Conservation (phyloP, 2,329 filamentous ascomycete species). For the Epichloe sp. region DNA sequence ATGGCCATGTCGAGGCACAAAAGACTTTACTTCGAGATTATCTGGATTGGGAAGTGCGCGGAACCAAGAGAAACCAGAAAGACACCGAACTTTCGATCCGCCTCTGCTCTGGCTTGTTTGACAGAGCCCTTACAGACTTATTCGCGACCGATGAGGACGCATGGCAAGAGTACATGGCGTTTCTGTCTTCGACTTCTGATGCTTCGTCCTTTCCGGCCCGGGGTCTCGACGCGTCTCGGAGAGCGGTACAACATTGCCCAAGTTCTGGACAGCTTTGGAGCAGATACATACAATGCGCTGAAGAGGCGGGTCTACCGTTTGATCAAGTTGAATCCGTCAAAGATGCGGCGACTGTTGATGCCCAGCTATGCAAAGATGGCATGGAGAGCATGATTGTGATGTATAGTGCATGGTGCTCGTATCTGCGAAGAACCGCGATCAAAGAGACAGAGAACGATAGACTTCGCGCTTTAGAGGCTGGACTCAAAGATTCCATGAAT, state of each 20-base stretch:
- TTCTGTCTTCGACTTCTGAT: constrained; percentile 40
- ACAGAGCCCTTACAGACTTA: constrained; percentile 56
- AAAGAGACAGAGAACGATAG: constrained; percentile 65
- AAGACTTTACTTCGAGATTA: constrained; percentile 50
- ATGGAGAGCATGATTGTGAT: constrained; percentile 84
- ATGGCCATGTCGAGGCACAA: constrained; percentile 42
- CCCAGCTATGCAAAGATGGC: constrained; percentile 71
- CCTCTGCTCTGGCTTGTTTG: constrained; percentile 55
- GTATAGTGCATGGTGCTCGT: constrained; percentile 89
- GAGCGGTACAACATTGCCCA: constrained; percentile 80
- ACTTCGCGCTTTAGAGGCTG: constrained; percentile 79
- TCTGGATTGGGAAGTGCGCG: constrained; percentile 68
- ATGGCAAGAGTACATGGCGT: constrained; percentile 78
- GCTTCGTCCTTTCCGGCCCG: constrained; percentile 22
- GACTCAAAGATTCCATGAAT: constrained; percentile 73
- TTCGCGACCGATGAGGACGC: constrained; percentile 61
- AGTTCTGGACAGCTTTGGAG: constrained; percentile 90
- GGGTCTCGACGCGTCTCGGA: constrained; percentile 59
- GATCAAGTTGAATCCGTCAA: constrained; percentile 80
- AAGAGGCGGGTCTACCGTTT: constrained; percentile 64
- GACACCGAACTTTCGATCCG: constrained; percentile 31
- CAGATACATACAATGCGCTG: constrained; percentile 72
- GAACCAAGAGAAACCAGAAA: constrained; percentile 38
- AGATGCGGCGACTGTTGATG: constrained; percentile 77
- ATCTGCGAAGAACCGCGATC: constrained; percentile 76